phyloP scores from a whole-genome alignment of 73 alveolate genomes.

The Tetrahymena malaccensis region DNA sequence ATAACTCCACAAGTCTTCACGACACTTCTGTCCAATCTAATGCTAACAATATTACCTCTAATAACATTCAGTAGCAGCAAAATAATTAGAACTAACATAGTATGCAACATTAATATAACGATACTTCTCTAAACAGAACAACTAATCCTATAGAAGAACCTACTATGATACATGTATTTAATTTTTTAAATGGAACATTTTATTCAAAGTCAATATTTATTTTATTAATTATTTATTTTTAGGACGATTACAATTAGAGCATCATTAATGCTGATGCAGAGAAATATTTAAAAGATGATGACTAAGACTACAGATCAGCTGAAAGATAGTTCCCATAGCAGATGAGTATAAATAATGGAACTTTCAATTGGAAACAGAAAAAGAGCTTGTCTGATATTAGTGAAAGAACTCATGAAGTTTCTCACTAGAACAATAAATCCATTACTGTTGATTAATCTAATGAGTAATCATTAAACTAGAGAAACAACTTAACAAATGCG shows the following conservation, averaged over 20 bases:
- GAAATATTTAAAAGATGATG: not conserved
- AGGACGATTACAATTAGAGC: not conserved
- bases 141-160: not conserved
- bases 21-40: not conserved
- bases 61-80: not conserved
- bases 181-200: not conserved
- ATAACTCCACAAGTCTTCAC: not conserved
- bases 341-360: not conserved
- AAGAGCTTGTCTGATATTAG: not conserved
- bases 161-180: not conserved
- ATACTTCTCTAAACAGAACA: not conserved
- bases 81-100: not conserved
- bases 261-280: not conserved
- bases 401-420: not conserved
- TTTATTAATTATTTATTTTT: not conserved
- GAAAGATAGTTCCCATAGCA: not conserved
- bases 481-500: not conserved
- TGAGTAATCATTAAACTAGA: not conserved
- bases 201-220: too few relatives aligned
- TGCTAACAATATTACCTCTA: not conserved
- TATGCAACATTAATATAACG: not conserved
- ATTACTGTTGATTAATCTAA: not conserved
- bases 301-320: not conserved
- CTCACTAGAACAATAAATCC: not conserved
- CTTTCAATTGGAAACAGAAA: not conserved